Evolutionary conservation across 306 rosid species (phyloP).

Genomic region (Prunus dulcis): DNA sequence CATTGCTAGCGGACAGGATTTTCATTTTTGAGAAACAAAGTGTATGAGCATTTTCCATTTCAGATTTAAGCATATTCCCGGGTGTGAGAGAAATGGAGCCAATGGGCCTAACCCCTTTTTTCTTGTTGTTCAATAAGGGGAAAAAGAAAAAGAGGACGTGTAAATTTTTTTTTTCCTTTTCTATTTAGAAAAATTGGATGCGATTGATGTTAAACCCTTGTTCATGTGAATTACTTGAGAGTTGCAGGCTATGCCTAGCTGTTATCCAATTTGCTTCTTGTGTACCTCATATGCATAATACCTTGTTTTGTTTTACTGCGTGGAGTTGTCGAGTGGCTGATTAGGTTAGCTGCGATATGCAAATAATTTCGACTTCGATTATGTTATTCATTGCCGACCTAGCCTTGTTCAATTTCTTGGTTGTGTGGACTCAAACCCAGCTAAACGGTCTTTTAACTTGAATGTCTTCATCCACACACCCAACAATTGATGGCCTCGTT

Average conservation of each 20-base stretch:
- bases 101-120: conserved; percentile 33
- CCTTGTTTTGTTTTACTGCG: neutral
- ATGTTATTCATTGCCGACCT: too few relatives aligned
- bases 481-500: too few relatives aligned
- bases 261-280: neutral
- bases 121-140: conserved; percentile 53
- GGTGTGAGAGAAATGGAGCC: conserved; percentile 46
- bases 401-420: too few relatives aligned
- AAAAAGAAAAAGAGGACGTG: conserved; percentile 43
- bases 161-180: conserved; percentile 37
- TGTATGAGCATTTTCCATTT: conserved; percentile 43
- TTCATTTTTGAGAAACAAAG: conserved; percentile 41
- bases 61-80: conserved; percentile 35
- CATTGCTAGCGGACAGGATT: conserved; percentile 59
- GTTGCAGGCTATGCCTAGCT: neutral
- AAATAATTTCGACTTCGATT: too few relatives aligned
- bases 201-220: conserved; percentile 20
- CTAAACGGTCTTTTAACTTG: too few relatives aligned
- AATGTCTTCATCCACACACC: too few relatives aligned
- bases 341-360: too few relatives aligned
- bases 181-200: conserved; percentile 38
- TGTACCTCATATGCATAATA: too few relatives aligned
- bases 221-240: conserved; percentile 8
- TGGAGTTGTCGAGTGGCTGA: too few relatives aligned
- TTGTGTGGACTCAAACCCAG: too few relatives aligned